Evolutionary conservation across 2,329 filamentous ascomycete species (phyloP), one percentile per base, ranked within the genome.

Genomic region (Myriangium duriaei): DNA sequence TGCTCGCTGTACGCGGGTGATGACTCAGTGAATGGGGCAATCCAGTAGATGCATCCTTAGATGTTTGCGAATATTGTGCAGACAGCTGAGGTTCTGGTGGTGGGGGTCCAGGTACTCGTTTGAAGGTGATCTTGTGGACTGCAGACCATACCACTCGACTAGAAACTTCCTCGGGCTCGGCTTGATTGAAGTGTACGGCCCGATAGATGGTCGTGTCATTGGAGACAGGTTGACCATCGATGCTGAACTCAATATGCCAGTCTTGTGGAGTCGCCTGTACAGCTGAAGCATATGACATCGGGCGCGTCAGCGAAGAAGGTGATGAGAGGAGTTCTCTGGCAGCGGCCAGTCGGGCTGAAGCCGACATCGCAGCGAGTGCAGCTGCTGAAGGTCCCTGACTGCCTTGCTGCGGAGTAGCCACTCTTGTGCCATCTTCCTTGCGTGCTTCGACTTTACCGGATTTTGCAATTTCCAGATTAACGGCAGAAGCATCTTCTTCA

Each of bases 121-220:
- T 82, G 61, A 94, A 96, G 50, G 87, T 92, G 63, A 98, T 84
- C 0, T 85, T 79, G 55, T 98, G 88, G 12, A 91, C 76, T 1
- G 79, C 76, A 29, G 84, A 87, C 88, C 88, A 98, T 10, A 96
- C 78, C 45, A 80, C 88, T 32, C 85, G 75, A 42, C 72, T 74
- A 7, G 74, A 63, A 9, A 78, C 68, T 40, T 92, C 84, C 13
- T 81, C 73, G 9, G 69, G 55, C 34, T 71, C 62, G 11, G 67
- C 60, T 42, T 73, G 68, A 62, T 70, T 74, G 53, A 76, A 81
- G 52, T 95, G 84, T 6, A 96, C 84, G 19, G 91, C 91, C 33
- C 88, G 80, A 53, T 96, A 98, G 40, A 98, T 88, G 0, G 91
- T 98, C 1, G 84, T 95, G 50, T 96, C 87, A 48, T 87, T 91